These are phyloP conservation scores for Pichia sp. DNA, from an alignment of 1,139 yeast genomes.

Conservation along the genomic window DNA sequence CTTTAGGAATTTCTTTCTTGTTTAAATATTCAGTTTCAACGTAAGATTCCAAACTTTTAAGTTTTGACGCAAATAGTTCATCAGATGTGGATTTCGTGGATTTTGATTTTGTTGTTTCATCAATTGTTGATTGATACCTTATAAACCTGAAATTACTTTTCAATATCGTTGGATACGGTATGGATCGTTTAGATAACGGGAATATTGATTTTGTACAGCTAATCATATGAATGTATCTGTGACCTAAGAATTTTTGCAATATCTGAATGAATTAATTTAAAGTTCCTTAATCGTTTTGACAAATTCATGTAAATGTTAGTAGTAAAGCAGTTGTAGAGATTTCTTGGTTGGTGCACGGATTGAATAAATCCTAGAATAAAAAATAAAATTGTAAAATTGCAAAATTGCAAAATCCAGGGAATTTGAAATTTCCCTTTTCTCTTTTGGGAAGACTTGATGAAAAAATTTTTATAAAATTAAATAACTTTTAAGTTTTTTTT, in stretches of 20 bases:
- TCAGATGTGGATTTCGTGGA: conserved; percentile 14
- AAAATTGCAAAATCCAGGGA: neutral
- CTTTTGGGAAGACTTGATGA: conserved; percentile 1
- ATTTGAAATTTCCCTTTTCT: neutral
- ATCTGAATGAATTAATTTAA: too few relatives aligned
- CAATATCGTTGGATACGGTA: neutral
- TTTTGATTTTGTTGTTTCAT: neutral
- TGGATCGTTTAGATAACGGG: neutral
- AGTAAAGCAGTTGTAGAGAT: neutral
- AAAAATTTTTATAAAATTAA: neutral
- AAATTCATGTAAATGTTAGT: neutral
- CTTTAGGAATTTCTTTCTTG: neutral
- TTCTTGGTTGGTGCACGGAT: neutral
- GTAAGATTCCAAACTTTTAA: conserved; percentile 14
- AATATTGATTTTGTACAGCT: neutral
- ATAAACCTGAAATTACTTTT: neutral
- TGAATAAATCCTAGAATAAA: neutral
- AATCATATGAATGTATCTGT: neutral
- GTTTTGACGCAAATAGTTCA: conserved; percentile 16
- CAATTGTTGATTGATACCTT: conserved; percentile 9
- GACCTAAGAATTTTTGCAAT: too few relatives aligned
- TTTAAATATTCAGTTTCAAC: conserved; percentile 12
- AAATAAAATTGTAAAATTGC: neutral
- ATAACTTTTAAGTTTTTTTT: too few relatives aligned
- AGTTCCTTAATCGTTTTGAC: neutral